Conservation (phyloP, 1,139 yeast species). For the Taiozyma sp. region DNA sequence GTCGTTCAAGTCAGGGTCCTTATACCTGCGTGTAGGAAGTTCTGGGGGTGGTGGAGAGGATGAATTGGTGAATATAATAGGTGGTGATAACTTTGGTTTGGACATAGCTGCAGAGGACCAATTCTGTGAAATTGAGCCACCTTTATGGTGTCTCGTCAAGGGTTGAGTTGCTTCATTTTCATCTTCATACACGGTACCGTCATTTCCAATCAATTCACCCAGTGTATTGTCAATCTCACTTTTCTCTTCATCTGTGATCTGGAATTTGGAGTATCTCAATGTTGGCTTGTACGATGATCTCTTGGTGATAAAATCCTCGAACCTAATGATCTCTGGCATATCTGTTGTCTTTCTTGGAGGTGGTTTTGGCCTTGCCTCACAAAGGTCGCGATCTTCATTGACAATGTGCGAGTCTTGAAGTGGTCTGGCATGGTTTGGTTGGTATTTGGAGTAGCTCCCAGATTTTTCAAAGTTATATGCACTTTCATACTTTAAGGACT, state of each 20-base stretch:
- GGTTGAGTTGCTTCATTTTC: slow-evolving; percentile 1
- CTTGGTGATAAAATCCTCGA: slow-evolving; percentile 19
- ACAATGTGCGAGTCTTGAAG: neutral
- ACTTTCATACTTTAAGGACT: slow-evolving; percentile 27
- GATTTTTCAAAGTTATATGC: slow-evolving; percentile 35
- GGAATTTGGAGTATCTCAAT: slow-evolving; percentile 17
- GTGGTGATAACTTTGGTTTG: slow-evolving; percentile 3
- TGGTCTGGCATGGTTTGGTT: neutral
- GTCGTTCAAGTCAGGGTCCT: neutral
- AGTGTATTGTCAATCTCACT: slow-evolving; percentile 16
- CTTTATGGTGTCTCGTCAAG: slow-evolving; percentile 6
- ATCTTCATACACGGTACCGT: neutral
- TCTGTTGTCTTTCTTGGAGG: slow-evolving; percentile 10
- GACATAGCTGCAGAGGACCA: slow-evolving; percentile 7
- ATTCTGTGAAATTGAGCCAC: slow-evolving; percentile 3
- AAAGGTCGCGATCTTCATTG: neutral
- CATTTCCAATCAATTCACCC: slow-evolving; percentile 12
- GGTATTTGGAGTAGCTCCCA: slow-evolving; percentile 3
- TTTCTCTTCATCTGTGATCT: slow-evolving; percentile 17
- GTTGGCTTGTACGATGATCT: slow-evolving; percentile 1
- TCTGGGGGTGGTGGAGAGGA: neutral
- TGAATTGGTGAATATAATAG: neutral
- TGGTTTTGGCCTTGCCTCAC: neutral
- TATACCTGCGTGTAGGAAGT: slow-evolving; percentile 2
- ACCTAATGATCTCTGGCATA: slow-evolving; percentile 20